These are phyloP conservation scores for Cyberlindnera saturnus DNA, from an alignment of 805 yeast genomes.

Conservation along the genomic window DNA sequence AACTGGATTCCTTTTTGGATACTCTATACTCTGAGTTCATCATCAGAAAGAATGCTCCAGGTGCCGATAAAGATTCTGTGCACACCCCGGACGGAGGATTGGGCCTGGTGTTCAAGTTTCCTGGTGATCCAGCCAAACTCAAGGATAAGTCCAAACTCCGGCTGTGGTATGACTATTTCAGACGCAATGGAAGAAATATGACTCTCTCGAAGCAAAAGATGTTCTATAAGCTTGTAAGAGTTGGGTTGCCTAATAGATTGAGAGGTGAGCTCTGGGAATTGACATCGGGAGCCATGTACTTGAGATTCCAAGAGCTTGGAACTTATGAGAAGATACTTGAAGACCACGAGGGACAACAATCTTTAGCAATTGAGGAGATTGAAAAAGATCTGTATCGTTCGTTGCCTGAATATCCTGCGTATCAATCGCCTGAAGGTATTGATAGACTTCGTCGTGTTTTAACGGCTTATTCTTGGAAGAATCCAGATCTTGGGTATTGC, in stretches of 20 bases:
- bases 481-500: conserved; percentile 96
- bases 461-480: conserved; percentile 93
- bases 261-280: conserved; percentile 97
- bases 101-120: conserved; percentile 79
- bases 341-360: conserved; percentile 55
- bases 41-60: conserved; percentile 42
- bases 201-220: conserved; percentile 67
- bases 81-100: conserved; percentile 75
- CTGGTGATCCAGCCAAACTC: conserved; percentile 75
- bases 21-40: conserved; percentile 84
- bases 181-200: conserved; percentile 78
- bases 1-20: conserved; percentile 57
- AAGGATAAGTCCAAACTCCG: conserved; percentile 83
- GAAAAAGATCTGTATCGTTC: conserved; percentile 94
- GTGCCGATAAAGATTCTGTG: conserved; percentile 30
- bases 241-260: conserved; percentile 89
- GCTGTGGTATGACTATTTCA: conserved; percentile 88
- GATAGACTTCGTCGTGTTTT: conserved; percentile 77
- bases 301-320: conserved; percentile 55
- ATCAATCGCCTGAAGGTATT: conserved; percentile 83
- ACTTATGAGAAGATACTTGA: conserved; percentile 54
- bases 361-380: conserved; percentile 91
- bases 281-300: conserved; percentile 77
- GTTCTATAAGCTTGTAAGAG: conserved; percentile 78
- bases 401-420: conserved; percentile 92